Conservation (phyloP, 495 filamentous ascomycete species). For the Baudoinia panamericana region DNA sequence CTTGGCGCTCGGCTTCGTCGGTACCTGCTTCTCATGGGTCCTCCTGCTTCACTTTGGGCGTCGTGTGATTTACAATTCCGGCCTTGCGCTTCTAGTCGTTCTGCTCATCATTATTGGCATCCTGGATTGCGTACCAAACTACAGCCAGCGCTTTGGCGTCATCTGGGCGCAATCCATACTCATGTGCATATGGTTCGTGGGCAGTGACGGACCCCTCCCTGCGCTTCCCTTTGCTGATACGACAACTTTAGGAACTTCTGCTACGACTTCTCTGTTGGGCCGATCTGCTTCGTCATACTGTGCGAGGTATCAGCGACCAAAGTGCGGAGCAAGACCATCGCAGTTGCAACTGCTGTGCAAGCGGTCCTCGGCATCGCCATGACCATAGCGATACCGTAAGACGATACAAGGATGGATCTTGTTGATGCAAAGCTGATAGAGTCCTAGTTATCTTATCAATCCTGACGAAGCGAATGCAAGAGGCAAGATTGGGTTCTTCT, state of each 20-base stretch:
- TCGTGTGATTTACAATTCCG: slow-evolving; percentile 40
- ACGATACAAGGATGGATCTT: neutral
- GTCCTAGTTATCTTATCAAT: slow-evolving; percentile 48
- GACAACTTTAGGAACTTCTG: neutral
- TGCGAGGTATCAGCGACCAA: slow-evolving; percentile 45
- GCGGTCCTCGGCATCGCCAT: slow-evolving; percentile 45
- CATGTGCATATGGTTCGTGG: slow-evolving; percentile 44
- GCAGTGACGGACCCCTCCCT: slow-evolving; percentile 18
- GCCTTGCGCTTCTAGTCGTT: slow-evolving; percentile 35
- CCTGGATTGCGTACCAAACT: slow-evolving; percentile 39
- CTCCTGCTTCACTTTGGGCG: slow-evolving; percentile 37
- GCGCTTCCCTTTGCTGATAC: neutral
- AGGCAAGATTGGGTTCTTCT: slow-evolving; percentile 58
- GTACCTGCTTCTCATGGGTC: slow-evolving; percentile 41
- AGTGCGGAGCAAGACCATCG: slow-evolving; percentile 50
- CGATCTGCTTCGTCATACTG: slow-evolving; percentile 49
- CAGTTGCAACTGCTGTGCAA: slow-evolving; percentile 47
- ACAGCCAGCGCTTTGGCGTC: slow-evolving; percentile 23
- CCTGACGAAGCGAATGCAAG: slow-evolving; percentile 43
- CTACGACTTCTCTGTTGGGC: slow-evolving; percentile 46
- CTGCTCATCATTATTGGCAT: slow-evolving; percentile 47
- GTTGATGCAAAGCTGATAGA: no score
- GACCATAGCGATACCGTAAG: slow-evolving; percentile 44
- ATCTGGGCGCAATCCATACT: slow-evolving; percentile 42
- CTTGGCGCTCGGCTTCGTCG: slow-evolving; percentile 37